Evolutionary conservation across 2,329 filamentous ascomycete genomes (phyloP), one percentile per base, ranked within the genome.

Genomic region (Aspergillus piperis): DNA sequence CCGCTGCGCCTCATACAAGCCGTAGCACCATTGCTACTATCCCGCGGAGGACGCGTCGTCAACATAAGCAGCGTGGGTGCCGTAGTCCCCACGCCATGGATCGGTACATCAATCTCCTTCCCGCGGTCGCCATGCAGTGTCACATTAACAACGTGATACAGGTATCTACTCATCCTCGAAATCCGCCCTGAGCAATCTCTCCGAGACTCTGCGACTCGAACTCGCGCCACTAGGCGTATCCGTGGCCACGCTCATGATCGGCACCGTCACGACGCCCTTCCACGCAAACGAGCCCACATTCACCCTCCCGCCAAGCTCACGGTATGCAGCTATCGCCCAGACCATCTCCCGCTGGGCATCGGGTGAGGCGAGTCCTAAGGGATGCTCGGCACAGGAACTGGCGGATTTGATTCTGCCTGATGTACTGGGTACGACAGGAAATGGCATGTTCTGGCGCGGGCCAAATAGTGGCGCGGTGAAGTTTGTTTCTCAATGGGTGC

Each of bases 61-160:
- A 64, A 65, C 17, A 19, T 66, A 8, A 59, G 52, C 36, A 59
- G 56, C n/a, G 58, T 63, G 7, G 58, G 57, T 17, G 57, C 54
- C 2, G 47, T 47, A 69, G 77, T 32, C 76, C 78, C 66, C 69
- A 77, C 61, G 70, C 73, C 23, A 74, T 75, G 38, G 64, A 77
- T 39, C 66, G 70, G 39, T 66, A 70, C 59, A 59, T 72, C 57
- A 36, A 11, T 15, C 11, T 11, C 10, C 32, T 36, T 15, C 11
- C 11, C 32, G 0, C 27, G 27, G 27, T 30, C 27, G 27, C 5
- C 5, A 36, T 36, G 32, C 32, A 13, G 32, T 36, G 5, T 13
- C 32, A 13, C 32, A 36, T 36, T 36, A 36, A 36, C 32, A 76
- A 0, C 72, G 65, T 60, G 68, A 36, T 25, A 30, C 27, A 57